Evolutionary conservation across 2,329 filamentous ascomycete genomes (phyloP), one percentile per base, ranked within the genome.

Genomic region (Fusarium sp.): DNA sequence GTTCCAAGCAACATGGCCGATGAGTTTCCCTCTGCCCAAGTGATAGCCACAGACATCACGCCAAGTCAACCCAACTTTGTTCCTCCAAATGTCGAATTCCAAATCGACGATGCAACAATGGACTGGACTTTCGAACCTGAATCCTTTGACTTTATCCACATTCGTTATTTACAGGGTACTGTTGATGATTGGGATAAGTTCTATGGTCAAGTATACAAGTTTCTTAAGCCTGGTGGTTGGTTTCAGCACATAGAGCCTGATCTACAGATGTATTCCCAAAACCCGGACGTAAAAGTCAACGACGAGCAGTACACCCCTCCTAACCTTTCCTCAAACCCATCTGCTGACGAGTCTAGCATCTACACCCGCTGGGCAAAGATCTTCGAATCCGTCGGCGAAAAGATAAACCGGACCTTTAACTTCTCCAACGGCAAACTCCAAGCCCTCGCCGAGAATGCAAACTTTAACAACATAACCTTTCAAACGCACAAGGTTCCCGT

Each of bases 41-140:
- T 75, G 3, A 55, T 75, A n/a, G 73, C 57, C 0, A 75, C 73
- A 7, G 73, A 75, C 2, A 71, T 75, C 5, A 59, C 73, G 0
- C 71, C 73, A 2, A 73, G 63, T 1, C 73, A 75, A 0, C 73
- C 73, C 8, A 54, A 47, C 5, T 77, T 72, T n/a, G 66, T 76
- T 1, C 78, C 80, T 0, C 79, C 80, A 5, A 81, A 82, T n/a
- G 53, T 80, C 8, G 68, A 72, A 6, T 82, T 82, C 50, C 74
- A 80, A 18, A 77, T 83, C 18, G 81, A 82, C 15, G 79, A 82
- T 34, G 75, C 73, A 11, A 71, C 78, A 22, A 54, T 65, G 5
- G 73, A 76, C 2, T 90, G 88, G 88, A 80, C 87, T 0, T 76
- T 73, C 34, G 66, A 75, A 12, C 68, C 70, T 0, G 65, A 75